These are phyloP conservation scores for Byssoonygena ceratinophila DNA, from an alignment of 2,329 filamentous ascomycete genomes.

Conservation along the genomic window DNA sequence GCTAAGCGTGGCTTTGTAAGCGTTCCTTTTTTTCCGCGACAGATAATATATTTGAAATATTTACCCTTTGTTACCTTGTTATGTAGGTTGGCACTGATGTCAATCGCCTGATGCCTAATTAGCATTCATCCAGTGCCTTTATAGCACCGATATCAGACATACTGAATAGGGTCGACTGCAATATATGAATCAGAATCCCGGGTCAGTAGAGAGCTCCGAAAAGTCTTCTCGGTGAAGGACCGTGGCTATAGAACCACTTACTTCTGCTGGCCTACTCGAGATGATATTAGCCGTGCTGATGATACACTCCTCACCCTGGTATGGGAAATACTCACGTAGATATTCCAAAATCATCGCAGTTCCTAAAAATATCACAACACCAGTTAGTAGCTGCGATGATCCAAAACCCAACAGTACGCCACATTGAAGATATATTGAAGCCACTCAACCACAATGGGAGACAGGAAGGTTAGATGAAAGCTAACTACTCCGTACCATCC, in stretches of 20 bases:
- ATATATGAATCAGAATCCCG: not conserved
- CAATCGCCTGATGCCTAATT: conserved; percentile 36
- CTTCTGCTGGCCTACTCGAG: conserved; percentile 39
- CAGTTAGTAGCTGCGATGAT: not conserved
- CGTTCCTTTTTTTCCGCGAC: not conserved
- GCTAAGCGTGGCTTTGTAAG: conserved; percentile 28
- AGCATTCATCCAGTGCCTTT: not conserved
- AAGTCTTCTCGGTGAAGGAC: not conserved
- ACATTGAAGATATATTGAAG: not conserved
- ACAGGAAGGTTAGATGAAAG: too few species aligned
- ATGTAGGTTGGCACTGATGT: conserved; percentile 52
- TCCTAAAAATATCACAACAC: conserved; percentile 22
- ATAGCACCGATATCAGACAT: conserved; percentile 15
- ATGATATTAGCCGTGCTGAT: not conserved
- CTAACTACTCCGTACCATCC: conserved; percentile 23
- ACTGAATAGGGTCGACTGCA: conserved; percentile 46
- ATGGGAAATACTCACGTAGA: conserved; percentile 33
- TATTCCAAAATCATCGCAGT: conserved; percentile 41
- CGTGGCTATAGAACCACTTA: conserved; percentile 16
- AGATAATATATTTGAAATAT: conserved; percentile 4
- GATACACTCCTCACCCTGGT: too few species aligned
- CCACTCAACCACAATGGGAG: too few species aligned
- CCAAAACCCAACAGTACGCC: not conserved
- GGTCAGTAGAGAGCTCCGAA: not conserved
- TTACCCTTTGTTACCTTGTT: conserved; percentile 49